phyloP scores from a whole-genome alignment of 495 filamentous ascomycete species.

The Parachaetomium inaequale region DNA sequence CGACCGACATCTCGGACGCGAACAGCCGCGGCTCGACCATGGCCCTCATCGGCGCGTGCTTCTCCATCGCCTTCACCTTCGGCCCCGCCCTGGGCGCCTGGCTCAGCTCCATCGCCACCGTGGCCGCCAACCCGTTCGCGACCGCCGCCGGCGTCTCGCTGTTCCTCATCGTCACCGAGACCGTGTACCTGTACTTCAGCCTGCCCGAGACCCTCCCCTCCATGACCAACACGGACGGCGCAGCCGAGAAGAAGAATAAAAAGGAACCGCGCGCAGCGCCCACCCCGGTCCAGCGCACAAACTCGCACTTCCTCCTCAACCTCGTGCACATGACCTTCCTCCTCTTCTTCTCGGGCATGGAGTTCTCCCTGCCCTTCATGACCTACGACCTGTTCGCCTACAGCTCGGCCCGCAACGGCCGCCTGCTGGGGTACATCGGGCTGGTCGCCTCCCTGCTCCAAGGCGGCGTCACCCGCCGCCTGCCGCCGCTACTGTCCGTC shows the following conservation, averaged over 20 bases:
- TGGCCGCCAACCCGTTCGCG: constrained; percentile 88
- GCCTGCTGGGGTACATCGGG: constrained; percentile 89
- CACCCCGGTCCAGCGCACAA: constrained; percentile 54
- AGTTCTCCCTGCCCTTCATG: constrained; percentile 94
- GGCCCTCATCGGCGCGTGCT: constrained; percentile 93
- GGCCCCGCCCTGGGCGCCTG: constrained; percentile 88
- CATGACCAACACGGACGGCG: constrained; percentile 30
- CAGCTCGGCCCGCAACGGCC: constrained; percentile 72
- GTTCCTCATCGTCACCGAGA: constrained; percentile 77
- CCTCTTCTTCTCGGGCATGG: constrained; percentile 95
- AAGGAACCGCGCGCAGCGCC: constrained; percentile 25
- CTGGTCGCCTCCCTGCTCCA: constrained; percentile 89
- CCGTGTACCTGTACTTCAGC: constrained; percentile 76
- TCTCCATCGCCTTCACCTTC: constrained; percentile 95
- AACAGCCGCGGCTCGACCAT: constrained; percentile 81
- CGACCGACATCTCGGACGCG: constrained; percentile 88
- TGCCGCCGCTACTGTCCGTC: constrained; percentile 73
- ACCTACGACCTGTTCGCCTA: constrained; percentile 89
- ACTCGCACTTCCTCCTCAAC: constrained; percentile 80
- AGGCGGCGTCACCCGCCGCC: constrained; percentile 74
- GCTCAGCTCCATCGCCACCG: constrained; percentile 66
- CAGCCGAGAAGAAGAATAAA: constrained; percentile 23
- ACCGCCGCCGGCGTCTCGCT: constrained; percentile 83
- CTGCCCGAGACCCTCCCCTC: constrained; percentile 85
- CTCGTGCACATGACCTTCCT: constrained; percentile 85